Conservation (phyloP, 306 rosid genomes). For the Comarum palustre region DNA sequence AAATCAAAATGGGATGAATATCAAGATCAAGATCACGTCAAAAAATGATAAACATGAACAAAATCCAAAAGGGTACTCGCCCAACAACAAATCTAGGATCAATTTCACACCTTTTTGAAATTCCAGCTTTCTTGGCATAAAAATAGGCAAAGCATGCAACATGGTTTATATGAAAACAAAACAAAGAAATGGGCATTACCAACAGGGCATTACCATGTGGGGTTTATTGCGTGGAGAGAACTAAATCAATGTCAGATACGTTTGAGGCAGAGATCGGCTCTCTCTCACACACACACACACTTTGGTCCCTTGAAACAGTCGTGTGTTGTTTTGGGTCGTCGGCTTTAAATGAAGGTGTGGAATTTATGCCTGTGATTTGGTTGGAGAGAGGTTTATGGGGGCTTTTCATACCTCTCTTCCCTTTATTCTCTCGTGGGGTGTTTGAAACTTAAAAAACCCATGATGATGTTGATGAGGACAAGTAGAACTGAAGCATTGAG, state of each 20-base stretch:
- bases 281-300: slow-evolving; percentile 18
- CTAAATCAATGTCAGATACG: slow-evolving; percentile 28
- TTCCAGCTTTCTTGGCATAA: slow-evolving; percentile 14
- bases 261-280: slow-evolving; percentile 30
- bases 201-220: slow-evolving; percentile 30
- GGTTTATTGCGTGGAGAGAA: neutral
- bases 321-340: neutral
- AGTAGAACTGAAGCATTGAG: slow-evolving; percentile 13
- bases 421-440: slow-evolving; percentile 5
- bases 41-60: slow-evolving; percentile 14
- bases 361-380: neutral
- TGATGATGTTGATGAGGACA: slow-evolving; percentile 1
- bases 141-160: slow-evolving; percentile 12
- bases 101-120: slow-evolving; percentile 9
- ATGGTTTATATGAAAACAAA: neutral
- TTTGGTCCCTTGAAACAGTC: slow-evolving; percentile 8
- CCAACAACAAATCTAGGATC: neutral
- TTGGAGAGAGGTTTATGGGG: slow-evolving; percentile 3
- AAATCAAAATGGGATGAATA: slow-evolving; percentile 21
- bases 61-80: slow-evolving; percentile 20
- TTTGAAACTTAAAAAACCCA: neutral
- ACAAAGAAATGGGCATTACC: slow-evolving; percentile 28
- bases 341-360: slow-evolving; percentile 10
- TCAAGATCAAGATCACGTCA: slow-evolving; percentile 30
- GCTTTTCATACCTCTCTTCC: neutral